Evolutionary conservation across 345 rosid species (phyloP), one percentile per base, ranked within the genome.

Genomic region (Cardamine occulta): DNA sequence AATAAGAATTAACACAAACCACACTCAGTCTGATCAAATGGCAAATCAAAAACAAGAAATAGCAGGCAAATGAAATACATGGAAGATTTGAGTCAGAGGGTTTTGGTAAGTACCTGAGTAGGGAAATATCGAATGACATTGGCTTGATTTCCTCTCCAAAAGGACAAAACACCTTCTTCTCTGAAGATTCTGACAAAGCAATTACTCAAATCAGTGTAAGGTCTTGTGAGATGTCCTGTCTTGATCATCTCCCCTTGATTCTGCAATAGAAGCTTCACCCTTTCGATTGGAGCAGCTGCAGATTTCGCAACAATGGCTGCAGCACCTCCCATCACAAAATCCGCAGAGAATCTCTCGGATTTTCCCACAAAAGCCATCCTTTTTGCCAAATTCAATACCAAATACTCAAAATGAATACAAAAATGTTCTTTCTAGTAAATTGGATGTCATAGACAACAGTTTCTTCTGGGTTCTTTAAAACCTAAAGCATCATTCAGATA

Each of bases 101-200:
- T 18, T 5, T 6, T 47, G 37, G 32, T 42, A 64, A 9, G 8
- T 63, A 90, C 97, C 97, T 92, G 97, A 48, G 98, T 92, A 17
- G 98, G 97, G 84, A 92, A 86, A 83, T 90, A 95, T 40, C 98
- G 82, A 3, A 95, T 90, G 79, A 90, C 85, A 81, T 82, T 95
- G 82, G 91, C 98, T 86, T 90, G 98, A 77, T 90, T 85, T 26
- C 98, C 98, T 80, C 99, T 92, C 99, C 99, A 95, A 63, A 89
- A 89, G 42, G 97, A 92, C 37, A 79, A 54, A n/a, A 83, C 28
- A 24, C 97, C 98, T 82, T 95, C 99, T 72, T 95, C 96, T 80
- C 81, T 85, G 37, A 86, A 83, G 48, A 92, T 84, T 88, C 93
- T 83, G 68, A 31, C 69, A 70, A 95, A 89, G 84, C 99, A 89